These are phyloP conservation scores for Grammothele lineata DNA, from an alignment of 768 basidiomycete genomes.

Conservation along the genomic window DNA sequence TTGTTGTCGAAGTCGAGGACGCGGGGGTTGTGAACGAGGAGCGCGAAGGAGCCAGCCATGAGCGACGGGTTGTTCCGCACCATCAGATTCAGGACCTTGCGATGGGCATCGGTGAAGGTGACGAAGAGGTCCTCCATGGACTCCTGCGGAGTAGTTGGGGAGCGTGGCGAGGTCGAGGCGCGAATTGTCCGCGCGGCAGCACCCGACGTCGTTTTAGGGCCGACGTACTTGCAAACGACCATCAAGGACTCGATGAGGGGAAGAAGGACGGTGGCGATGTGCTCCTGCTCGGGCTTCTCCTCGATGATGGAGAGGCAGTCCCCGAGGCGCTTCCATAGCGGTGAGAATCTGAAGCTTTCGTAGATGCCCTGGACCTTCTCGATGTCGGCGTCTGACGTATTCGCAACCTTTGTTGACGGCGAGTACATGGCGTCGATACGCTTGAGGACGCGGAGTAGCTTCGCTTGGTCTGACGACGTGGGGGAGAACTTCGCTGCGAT, in stretches of 20 bases:
- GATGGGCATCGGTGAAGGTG: constrained; percentile 87
- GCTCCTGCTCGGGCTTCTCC: constrained; percentile 72
- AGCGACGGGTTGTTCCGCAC: constrained; percentile 97
- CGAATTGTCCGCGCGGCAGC: constrained; percentile 49
- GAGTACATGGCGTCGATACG: constrained; percentile 97
- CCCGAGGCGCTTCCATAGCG: constrained; percentile 87
- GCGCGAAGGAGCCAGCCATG: constrained; percentile 97
- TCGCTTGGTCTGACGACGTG: constrained; percentile 93
- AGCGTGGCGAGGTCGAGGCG: constrained; percentile 61
- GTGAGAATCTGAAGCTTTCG: constrained; percentile 85
- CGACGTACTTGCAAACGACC: constrained; percentile 97
- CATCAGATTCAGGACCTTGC: constrained; percentile 94
- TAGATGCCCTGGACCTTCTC: constrained; percentile 88
- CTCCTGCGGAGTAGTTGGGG: constrained; percentile 65
- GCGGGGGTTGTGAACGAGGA: constrained; percentile 91
- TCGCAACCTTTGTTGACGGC: constrained; percentile 44
- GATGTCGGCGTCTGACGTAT: constrained; percentile 48
- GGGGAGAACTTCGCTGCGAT: constrained; percentile 90
- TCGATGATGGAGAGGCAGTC: constrained; percentile 84
- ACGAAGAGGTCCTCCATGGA: constrained; percentile 91
- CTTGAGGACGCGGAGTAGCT: constrained; percentile 90
- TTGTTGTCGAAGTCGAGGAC: constrained; percentile 99
- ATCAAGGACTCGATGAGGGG: constrained; percentile 95
- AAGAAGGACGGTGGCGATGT: constrained; percentile 87
- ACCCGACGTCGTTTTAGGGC: constrained; percentile 50